Percentiles rank a stretch among this genome's conserved stretches.
Conservation (phyloP, 2,329 filamentous ascomycete species). For the Shiraia bambusicola region DNA sequence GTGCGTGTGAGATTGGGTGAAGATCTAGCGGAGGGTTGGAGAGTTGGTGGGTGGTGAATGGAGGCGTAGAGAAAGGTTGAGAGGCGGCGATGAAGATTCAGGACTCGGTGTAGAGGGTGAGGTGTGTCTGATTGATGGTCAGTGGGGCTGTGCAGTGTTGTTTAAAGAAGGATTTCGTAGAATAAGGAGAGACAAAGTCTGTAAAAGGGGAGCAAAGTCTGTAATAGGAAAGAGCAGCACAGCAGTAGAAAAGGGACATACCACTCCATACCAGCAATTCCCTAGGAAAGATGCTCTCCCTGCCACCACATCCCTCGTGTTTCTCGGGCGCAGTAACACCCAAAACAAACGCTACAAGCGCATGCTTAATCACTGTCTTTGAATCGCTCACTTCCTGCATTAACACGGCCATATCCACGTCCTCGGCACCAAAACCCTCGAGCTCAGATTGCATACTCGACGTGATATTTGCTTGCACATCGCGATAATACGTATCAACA, state of each 20-base stretch:
- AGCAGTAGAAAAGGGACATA: too few species aligned
- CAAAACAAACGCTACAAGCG: conserved; percentile 29
- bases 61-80: conserved; percentile 29
- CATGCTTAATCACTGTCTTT: conserved; percentile 35
- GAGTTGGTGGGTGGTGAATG: conserved; percentile 1
- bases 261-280: conserved; percentile 15
- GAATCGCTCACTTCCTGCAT: conserved; percentile 27
- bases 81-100: conserved; percentile 30
- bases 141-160: conserved; percentile 9
- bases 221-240: too few species aligned
- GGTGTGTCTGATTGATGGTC: too few species aligned
- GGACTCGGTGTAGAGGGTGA: conserved; percentile 12
- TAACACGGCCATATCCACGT: conserved; percentile 26
- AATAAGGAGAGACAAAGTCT: not conserved
- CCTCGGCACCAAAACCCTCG: conserved; percentile 24
- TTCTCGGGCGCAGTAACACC: conserved; percentile 20
- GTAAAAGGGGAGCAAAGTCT: not conserved
- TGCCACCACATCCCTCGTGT: conserved; percentile 2
- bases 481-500: conserved; percentile 37
- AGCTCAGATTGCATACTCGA: conserved; percentile 36
- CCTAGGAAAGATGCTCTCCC: conserved; percentile 26
- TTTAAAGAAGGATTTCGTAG: not conserved
- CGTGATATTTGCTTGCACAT: conserved; percentile 38
- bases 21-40: not conserved
- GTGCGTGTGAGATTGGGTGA: conserved; percentile 8